phyloP scores from a whole-genome alignment of 305 asterid genomes.

The Fraxinus floribunda region DNA sequence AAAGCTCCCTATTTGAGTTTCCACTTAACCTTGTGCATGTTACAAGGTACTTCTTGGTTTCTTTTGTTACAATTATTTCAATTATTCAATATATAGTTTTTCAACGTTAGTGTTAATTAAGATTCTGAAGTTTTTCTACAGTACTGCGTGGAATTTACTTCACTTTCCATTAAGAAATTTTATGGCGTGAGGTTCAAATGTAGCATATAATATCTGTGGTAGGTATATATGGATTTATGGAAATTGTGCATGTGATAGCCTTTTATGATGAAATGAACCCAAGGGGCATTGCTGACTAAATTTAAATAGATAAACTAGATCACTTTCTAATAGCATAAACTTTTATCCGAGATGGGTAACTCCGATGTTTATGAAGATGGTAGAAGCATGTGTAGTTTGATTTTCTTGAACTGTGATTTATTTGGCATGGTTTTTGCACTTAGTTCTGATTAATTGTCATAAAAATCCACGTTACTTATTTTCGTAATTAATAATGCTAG shows the following conservation, averaged over 20 bases:
- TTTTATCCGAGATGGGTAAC: not conserved
- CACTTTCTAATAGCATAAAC: not conserved
- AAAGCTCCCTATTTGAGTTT: not conserved
- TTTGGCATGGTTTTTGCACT: not conserved
- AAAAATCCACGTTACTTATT: not conserved
- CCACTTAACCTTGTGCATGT: not conserved
- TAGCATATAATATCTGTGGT: not conserved
- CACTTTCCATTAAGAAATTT: not conserved
- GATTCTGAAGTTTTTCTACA: not conserved
- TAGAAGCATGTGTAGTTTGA: not conserved
- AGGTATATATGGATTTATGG: not conserved
- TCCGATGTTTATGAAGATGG: not conserved
- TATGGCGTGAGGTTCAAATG: not conserved
- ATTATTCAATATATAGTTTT: not conserved
- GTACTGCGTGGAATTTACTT: not conserved
- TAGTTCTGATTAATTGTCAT: not conserved
- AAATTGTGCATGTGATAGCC: not conserved
- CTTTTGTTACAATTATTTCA: not conserved
- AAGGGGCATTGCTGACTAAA: no score
- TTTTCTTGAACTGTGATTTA: not conserved
- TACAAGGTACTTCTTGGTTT: not conserved
- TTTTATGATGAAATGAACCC: no score
- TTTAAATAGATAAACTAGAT: not conserved
- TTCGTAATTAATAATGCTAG: not conserved
- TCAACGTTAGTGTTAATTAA: not conserved